Base-by-base conservation (phyloP, 2,329 filamentous ascomycete species). In the Pseudocercospora ulei region DNA sequence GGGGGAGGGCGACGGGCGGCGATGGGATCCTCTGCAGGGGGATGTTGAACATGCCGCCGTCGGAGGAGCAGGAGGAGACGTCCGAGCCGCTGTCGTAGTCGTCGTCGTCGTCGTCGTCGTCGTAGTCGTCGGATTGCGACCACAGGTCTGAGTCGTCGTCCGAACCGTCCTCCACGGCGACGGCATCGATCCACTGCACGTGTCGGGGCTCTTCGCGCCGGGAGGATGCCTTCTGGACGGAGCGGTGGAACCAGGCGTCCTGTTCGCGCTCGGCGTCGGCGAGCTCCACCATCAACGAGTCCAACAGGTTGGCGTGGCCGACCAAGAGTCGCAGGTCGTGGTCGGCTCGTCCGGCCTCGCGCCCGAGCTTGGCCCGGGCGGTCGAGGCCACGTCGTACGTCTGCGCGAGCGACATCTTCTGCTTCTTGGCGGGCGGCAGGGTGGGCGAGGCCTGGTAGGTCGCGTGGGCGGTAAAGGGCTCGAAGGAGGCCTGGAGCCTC, bases 371-470 rank as follows among this genome's bases (percentile, higher is more conserved):
- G 56, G 80, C 81, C 64, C 90, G 79, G 61, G 90, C 90, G 66
- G 87, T 88, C 73, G 94, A 87, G 62, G 90, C 90, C 57, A 96
- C 81, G 71, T 85, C 94, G 80, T 96, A 98, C 47, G 88, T 96
- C 68, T 95, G 86, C 17, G 88, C 92, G 69, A 96, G 81, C 63
- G 82, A 92, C 90, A 96, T 96, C 68, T 81, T 87, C 66, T 86
- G 82, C 69, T 81, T 68, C 63, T 68, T 68, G 48, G 63, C 60
- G 41, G 66, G 62, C 46, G 63, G 63, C 18, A 54, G 50, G 19
- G 50, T 59, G 51, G 57, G 64, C 46, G 54, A 63, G 60, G 61
- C 61, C 20, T 62, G 61, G 23, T 62, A 61, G 38, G 61, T 61
- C 27, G 62, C 64, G 57, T 66, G 59, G 38, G 63, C 63, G 27